Base-by-base conservation (phyloP, 2,329 filamentous ascomycete genomes). In the Periconia sp. region DNA sequence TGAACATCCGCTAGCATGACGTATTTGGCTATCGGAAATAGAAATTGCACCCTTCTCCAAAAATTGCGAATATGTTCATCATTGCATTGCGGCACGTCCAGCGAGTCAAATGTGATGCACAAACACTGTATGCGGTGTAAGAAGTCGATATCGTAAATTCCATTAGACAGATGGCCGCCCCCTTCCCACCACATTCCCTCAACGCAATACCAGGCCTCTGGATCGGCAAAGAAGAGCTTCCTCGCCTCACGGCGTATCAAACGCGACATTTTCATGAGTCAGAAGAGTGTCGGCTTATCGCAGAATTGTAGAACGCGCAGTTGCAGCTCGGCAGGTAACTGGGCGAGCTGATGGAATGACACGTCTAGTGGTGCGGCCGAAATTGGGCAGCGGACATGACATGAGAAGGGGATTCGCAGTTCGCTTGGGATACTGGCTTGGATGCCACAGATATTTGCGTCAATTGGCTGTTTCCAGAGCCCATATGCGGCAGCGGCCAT, bases 21-120 rank as follows among this genome's bases (percentile, higher is more conserved):
- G 20, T 48, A 31, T 56, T 52, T 53, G n/a, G 42, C 43, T 30
- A 47, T 42, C 31, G 49, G 54, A 53, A 43, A 50, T 17, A 50
- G 47, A 45, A 23, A 41, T 52, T 53, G 37, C 37, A 50, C 41
- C 8, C 45, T 53, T 33, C 40, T 27, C 54, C 50, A 50, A 52
- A 56, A 50, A 27, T 33, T 31, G 19, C 47, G 31, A 33, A 49
- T 53, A 31, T 50, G 35, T 45, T 33, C 18, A 30, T 17, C 20
- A 20, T 15, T 45, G 6, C 33, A 44, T 33, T 40, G 20, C 8
- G 18, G 23, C 3, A 8, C 23, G 23, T 3, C 8, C 3, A 27
- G 3, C 5, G 23, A 27, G 23, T 8, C 8, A 3, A 27, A 27
- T 27, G 3, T 8, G 23, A 27, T 27, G 23, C 23, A 5, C 23